Base-by-base conservation (phyloP, 495 filamentous ascomycete genomes). In the Sabuloglossum arenarium region DNA sequence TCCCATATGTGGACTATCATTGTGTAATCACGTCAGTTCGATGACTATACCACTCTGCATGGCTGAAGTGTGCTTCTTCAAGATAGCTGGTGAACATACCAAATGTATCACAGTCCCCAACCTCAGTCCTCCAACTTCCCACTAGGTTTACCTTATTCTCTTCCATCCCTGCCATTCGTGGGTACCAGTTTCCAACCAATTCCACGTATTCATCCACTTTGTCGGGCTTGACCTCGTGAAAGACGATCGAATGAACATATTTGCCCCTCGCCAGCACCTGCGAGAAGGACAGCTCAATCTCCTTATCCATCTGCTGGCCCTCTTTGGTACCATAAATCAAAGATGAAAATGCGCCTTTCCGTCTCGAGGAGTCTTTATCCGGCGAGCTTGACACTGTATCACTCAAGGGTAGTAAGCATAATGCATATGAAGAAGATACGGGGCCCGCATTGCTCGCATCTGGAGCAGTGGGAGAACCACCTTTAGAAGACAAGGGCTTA, bases 41-140 rank as follows among this genome's bases (percentile, higher is more conserved):
- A 14, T 12, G 9, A 25, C 31, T 12, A 54, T 14, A 14, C 16
- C 34, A 37, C 16, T 37, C 11, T 14, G 34, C n/a, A n/a, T n/a
- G n/a, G n/a, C n/a, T n/a, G n/a, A n/a, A 37, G 39, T 3, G n/a
- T 43, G 39, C 19, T 21, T 21, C 9, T 43, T 5, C 39, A 5
- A 43, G n/a, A 3, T 19, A 21, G 11, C 11, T 31, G 4, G 19
- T 42, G 14, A 25, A 68, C 77, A 24, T 76, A 97, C 91, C 82
- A 71, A 98, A 98, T 0, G 89, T 95, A 64, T 97, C 90, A 62
- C 88, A 93, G 63, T 97, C 93, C 51, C 93, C 93, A 57, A 98
- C 91, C 68, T 98, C 93, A 1, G 90, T 95, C 66, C 91, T 80
- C 91, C 91, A 98, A 72, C 91, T 97, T 59, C 91, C 91, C 16